Base-by-base conservation (phyloP, 2,329 filamentous ascomycete species). In the Hypoxylon sp. region DNA sequence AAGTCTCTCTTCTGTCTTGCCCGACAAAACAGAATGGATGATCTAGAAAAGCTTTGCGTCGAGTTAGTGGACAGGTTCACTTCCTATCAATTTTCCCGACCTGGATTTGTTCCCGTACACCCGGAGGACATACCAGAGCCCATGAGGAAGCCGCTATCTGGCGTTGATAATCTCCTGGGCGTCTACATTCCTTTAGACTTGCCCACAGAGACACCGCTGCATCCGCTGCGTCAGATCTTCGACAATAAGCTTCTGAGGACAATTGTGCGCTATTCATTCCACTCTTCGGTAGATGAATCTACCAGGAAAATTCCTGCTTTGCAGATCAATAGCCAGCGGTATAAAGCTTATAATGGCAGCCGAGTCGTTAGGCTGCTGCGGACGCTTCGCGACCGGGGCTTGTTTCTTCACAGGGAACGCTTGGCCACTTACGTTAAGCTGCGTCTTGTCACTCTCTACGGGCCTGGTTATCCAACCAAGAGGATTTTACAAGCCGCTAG, bases 181-280 rank as follows among this genome's bases (percentile, higher is more conserved):
- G 78, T 81, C 46, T 79, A 79, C 35, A 58, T 84, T 3, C 81
- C 82, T 14, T 71, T 77, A 26, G 85, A 87, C 59, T 75, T 87
- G 11, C 79, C 82, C 1, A 74, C 80, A 24, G 67, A 70, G 9
- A 81, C 83, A 58, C 78, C 76, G 1, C 73, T 80, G 11, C 86
- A 88, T 64, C 86, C 86, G 1, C 62, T 88, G 5, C 80, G 79
- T 44, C 78, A 78, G 39, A 77, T 88, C 19, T 87, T 88, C 67
- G 76, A 81, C 46, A 54, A 67, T 10, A 74, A 73, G 26, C 63
- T 86, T 19, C 77, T 85, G 58, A 76, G 78, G 1, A 74, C 75
- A 2, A 79, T 86, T 14, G 68, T 86, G 8, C 78, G 84, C 37
- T 85, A 82, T 79, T 81, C 82, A 0, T 87, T 87, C 60, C 78